Percentiles rank a stretch among this genome's conserved stretches.
phyloP scores from a whole-genome alignment of 495 filamentous ascomycete species.

The Lepidopterella palustris region DNA sequence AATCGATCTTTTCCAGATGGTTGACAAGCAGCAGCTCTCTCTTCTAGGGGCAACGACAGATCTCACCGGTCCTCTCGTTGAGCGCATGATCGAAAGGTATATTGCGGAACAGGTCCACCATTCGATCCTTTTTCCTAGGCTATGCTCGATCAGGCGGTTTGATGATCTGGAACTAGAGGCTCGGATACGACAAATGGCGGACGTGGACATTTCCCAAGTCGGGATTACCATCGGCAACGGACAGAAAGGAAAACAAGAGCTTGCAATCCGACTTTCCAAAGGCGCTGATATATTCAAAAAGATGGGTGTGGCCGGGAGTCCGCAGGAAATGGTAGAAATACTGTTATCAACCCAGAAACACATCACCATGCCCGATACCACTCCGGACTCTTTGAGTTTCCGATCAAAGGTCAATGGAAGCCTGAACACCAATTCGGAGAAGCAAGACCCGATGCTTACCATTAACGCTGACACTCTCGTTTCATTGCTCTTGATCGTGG shows the following conservation, averaged over 20 bases:
- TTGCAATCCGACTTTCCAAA: constrained; percentile 60
- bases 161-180: constrained; percentile 90
- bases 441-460: constrained; percentile 57
- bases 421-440: constrained; percentile 50
- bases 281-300: constrained; percentile 88
- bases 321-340: constrained; percentile 91
- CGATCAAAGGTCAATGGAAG: constrained; percentile 23
- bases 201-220: constrained; percentile 89
- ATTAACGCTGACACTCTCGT: constrained; percentile 96
- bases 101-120: constrained; percentile 91
- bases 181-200: constrained; percentile 85
- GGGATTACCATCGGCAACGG: constrained; percentile 77
- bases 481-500: constrained; percentile 82
- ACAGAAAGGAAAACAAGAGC: constrained; percentile 60
- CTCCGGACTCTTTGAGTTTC: constrained; percentile 36
- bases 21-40: constrained; percentile 92
- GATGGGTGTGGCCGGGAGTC: constrained; percentile 73
- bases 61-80: constrained; percentile 84
- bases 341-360: constrained; percentile 81
- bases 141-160: constrained; percentile 67
- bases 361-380: constrained; percentile 51
- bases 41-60: constrained; percentile 88
- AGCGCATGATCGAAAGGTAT: constrained; percentile 91
- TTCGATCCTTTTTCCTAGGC: constrained; percentile 70
- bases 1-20: constrained; percentile 90